A percentile compares a stretch with the other conserved stretches of the same genome.
These are phyloP conservation scores for Triticum urartu DNA, from an alignment of 176 grass and related monocot species.

Conservation along the genomic window DNA sequence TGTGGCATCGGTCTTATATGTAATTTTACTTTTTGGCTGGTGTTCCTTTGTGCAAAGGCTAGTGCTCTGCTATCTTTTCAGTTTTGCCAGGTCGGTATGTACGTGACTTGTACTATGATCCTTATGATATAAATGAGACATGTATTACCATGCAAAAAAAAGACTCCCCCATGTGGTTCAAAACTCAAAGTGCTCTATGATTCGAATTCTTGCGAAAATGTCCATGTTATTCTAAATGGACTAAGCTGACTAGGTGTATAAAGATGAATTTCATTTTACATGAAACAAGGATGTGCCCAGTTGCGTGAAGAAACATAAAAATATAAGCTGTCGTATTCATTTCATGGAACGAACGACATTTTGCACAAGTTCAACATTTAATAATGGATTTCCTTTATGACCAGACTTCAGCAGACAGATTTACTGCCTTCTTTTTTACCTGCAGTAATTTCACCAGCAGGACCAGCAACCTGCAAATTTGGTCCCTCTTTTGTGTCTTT, in stretches of 20 bases:
- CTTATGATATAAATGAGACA: too few relatives aligned
- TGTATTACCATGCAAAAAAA: too few relatives aligned
- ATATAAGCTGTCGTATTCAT: not conserved
- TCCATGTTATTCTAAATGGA: not conserved
- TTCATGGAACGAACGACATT: not conserved
- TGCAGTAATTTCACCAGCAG: slow-evolving; percentile 88
- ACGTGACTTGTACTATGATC: too few relatives aligned
- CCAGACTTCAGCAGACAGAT: slow-evolving; percentile 16
- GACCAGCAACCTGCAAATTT: slow-evolving; percentile 79
- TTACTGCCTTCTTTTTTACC: slow-evolving; percentile 37
- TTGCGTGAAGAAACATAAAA: not conserved
- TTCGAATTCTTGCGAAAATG: not conserved
- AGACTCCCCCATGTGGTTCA: not conserved
- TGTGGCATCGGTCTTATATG: too few relatives aligned
- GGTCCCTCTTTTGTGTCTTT: slow-evolving; percentile 77
- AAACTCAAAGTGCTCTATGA: not conserved
- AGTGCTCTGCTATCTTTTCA: too few relatives aligned
- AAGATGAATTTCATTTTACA: not conserved
- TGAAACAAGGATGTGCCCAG: not conserved
- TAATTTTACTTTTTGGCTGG: too few relatives aligned
- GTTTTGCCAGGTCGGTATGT: too few relatives aligned
- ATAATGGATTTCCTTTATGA: slow-evolving; percentile 6
- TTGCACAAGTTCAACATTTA: not conserved
- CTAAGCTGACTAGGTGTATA: not conserved
- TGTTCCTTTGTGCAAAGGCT: too few relatives aligned